Conservation (phyloP, 345 rosid species). For the Cardamine resedifolia region DNA sequence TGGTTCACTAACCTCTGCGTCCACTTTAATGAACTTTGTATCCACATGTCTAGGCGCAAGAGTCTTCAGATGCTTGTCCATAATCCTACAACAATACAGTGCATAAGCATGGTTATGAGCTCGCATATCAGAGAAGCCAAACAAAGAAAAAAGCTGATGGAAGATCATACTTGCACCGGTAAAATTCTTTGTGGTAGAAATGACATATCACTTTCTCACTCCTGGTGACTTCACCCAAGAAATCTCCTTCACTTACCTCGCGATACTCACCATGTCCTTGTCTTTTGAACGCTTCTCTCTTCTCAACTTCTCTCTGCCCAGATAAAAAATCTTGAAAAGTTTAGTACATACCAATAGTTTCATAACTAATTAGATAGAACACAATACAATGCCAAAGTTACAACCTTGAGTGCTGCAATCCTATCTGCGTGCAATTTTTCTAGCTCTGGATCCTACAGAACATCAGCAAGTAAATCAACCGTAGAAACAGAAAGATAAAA, state of each 20-base stretch:
- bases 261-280: slow-evolving; percentile 93
- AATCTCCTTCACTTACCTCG: slow-evolving; percentile 88
- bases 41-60: slow-evolving; percentile 72
- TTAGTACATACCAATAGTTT: slow-evolving; percentile 34
- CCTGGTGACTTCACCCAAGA: slow-evolving; percentile 92
- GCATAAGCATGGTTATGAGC: neutral
- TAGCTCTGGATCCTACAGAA: slow-evolving; percentile 84
- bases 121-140: neutral
- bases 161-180: slow-evolving; percentile 77
- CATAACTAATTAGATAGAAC: neutral
- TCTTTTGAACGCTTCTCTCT: slow-evolving; percentile 69
- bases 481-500: neutral
- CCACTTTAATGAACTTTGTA: slow-evolving; percentile 87
- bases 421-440: slow-evolving; percentile 90
- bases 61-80: slow-evolving; percentile 92
- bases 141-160: neutral
- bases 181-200: slow-evolving; percentile 84
- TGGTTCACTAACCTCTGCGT: slow-evolving; percentile 67
- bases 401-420: slow-evolving; percentile 89
- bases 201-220: slow-evolving; percentile 84
- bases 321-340: slow-evolving; percentile 23
- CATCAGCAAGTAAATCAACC: slow-evolving; percentile 15
- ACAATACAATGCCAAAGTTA: slow-evolving; percentile 17
- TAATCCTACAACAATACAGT: slow-evolving; percentile 55
- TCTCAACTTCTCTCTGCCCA: slow-evolving; percentile 88